Percentiles rank a stretch among this genome's conserved stretches.
Evolutionary conservation across 2,329 filamentous ascomycete genomes (phyloP).

Genomic region (Paramyrothecium roridum): DNA sequence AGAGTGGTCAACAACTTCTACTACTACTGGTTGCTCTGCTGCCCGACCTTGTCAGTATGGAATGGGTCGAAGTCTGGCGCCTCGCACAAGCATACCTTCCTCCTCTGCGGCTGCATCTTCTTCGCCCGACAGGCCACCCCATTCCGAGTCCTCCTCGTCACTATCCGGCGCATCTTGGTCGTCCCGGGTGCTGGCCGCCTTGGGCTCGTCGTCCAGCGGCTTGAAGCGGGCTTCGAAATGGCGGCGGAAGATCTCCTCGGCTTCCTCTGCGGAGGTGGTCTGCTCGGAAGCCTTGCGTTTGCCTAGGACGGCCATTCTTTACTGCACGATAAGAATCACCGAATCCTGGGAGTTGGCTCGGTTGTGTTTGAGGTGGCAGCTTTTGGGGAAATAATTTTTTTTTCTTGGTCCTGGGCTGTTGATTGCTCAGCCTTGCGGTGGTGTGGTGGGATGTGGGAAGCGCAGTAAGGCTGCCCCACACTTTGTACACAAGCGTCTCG

Average conservation of each 20-base stretch:
- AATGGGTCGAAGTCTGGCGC: background rate
- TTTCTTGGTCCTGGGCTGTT: slow-evolving; percentile 2
- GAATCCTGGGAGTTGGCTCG: slow-evolving; percentile 1
- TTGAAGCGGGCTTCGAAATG: slow-evolving; percentile 89
- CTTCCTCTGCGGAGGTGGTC: slow-evolving; percentile 42
- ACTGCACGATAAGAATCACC: background rate
- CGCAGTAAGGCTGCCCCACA: slow-evolving; percentile 22
- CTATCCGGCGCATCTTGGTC: slow-evolving; percentile 3
- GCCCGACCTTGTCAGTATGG: background rate
- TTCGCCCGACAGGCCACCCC: slow-evolving; percentile 23
- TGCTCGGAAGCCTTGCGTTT: slow-evolving; percentile 43
- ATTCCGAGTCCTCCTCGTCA: slow-evolving; percentile 19
- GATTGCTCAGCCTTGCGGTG: slow-evolving; percentile 11
- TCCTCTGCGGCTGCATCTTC: slow-evolving; percentile 19
- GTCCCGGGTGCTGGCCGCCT: slow-evolving; percentile 22
- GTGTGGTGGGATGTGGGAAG: slow-evolving; percentile 1
- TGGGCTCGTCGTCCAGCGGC: slow-evolving; percentile 50
- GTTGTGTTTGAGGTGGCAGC: background rate
- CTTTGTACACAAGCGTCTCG: too few relatives aligned
- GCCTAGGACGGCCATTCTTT: slow-evolving; percentile 41
- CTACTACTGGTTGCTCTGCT: slow-evolving; percentile 22
- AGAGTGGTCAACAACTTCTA: slow-evolving; percentile 64
- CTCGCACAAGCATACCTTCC: slow-evolving; percentile 6
- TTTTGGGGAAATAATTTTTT: too few relatives aligned
- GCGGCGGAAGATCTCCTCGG: slow-evolving; percentile 73